Evolutionary conservation across 73 alveolate species (phyloP), one percentile per base, ranked within the genome.

Genomic region (Paramecium biaurelia): DNA sequence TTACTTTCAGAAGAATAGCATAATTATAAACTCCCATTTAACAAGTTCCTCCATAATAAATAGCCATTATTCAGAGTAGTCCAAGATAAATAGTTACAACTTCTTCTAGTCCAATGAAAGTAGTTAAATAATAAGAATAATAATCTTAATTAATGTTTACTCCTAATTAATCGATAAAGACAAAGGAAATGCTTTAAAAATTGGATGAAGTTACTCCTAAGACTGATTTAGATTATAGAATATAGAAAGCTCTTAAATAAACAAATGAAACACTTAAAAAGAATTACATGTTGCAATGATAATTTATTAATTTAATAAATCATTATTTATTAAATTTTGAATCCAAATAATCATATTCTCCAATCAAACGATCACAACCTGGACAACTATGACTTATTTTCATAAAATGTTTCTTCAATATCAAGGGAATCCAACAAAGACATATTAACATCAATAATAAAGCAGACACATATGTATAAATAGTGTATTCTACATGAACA

Each of bases 371-470:
- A 74, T 74, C 87, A 74, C 87, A 74, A 35, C 38, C 18, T 15
- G 87, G 87, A 20, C 87, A 74, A 21, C 18, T n/a, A 34, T 74
- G 87, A 18, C 37, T 21, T 32, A 74, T 74, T 74, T 38, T 74
- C 59, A 35, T 35, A 74, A 74, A 74, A n/a, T 74, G 10, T 35
- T 74, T 74, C 59, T 74, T 74, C 9, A 74, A 15, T 7, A 74
- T 18, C 5, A 74, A 74, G 9, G 87, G 87, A 32, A 74, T 74
- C 87, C 87, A 74, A 74, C 87, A 74, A 32, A 32, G 47, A 74
- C 87, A 74, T 74, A 74, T 32, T 74, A 74, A 32, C 14, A 35
- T 34, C 18, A 74, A 74, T 74, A 74, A 32, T 32, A 74, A 30
- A 11, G 35, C 35, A 28, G 23, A 14, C 8, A 32, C 58, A 74